Evolutionary conservation across 208 protist genomes (phyloP).

Genomic region (Acanthamoeba sp.): DNA sequence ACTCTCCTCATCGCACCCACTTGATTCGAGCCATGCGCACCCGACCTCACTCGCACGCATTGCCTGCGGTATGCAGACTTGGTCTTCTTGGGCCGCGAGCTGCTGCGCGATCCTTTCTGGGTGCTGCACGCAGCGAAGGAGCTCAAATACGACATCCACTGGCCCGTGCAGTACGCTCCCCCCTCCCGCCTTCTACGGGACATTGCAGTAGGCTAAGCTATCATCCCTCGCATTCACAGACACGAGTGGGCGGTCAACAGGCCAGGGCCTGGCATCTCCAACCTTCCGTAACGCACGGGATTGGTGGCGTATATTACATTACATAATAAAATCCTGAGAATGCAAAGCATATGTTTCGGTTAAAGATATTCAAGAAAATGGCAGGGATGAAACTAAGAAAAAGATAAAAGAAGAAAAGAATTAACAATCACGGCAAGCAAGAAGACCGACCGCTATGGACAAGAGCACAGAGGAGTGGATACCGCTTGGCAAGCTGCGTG

Average conservation of each 20-base stretch:
- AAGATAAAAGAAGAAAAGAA: neutral
- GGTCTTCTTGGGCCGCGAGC: slow-evolving; percentile 65
- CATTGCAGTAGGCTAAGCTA: neutral
- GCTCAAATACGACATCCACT: slow-evolving; percentile 76
- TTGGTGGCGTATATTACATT: no score
- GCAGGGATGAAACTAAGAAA: no score
- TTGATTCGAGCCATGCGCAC: no score
- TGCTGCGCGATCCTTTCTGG: slow-evolving; percentile 82
- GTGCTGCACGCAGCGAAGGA: slow-evolving; percentile 75
- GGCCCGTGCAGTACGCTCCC: slow-evolving; percentile 77
- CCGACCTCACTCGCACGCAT: no score
- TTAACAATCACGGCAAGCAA: no score
- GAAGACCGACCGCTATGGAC: no score
- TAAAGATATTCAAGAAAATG: no score
- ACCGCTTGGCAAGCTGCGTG: neutral
- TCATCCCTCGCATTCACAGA: neutral
- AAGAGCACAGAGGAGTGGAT: neutral
- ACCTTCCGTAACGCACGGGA: neutral
- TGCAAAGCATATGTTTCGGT: no score
- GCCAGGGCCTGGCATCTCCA: neutral
- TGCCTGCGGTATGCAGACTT: slow-evolving; percentile 15
- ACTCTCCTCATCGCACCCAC: neutral
- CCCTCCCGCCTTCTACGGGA: neutral
- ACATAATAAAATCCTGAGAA: no score
- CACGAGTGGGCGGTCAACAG: slow-evolving; percentile 23